These are phyloP conservation scores for Zoysia pacifica DNA, from an alignment of 176 grass and related monocot genomes.

Conservation along the genomic window DNA sequence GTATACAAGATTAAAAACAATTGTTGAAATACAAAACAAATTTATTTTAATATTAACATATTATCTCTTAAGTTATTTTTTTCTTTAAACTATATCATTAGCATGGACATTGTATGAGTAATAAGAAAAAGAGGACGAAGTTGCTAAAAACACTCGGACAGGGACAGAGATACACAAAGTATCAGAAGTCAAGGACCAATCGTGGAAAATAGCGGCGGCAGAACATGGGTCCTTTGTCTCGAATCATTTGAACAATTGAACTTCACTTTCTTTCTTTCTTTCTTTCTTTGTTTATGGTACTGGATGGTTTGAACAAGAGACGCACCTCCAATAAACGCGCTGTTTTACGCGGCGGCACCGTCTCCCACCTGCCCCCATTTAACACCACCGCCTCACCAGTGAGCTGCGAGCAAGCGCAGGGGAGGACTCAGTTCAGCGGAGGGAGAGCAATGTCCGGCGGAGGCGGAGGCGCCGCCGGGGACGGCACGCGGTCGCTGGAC, in stretches of 20 bases:
- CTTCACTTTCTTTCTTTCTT: background rate
- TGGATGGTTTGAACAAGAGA: conserved; percentile 26
- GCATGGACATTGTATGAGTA: too few relatives aligned
- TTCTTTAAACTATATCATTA: too few relatives aligned
- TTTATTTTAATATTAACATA: too few relatives aligned
- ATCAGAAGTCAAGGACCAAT: background rate
- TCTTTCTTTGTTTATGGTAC: background rate
- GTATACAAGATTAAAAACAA: too few relatives aligned
- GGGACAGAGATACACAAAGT: too few relatives aligned
- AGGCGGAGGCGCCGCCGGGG: background rate
- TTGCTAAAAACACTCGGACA: background rate
- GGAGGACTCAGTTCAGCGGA: background rate
- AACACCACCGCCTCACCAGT: background rate
- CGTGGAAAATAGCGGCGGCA: background rate
- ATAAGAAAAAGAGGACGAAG: too few relatives aligned
- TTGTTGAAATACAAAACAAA: too few relatives aligned
- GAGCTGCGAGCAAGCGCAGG: background rate
- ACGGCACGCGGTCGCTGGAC: conserved; percentile 58
- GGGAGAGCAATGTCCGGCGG: conserved; percentile 23
- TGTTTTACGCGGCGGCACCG: background rate
- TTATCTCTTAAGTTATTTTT: too few relatives aligned
- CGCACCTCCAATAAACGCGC: background rate
- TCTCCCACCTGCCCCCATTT: background rate
- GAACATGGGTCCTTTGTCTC: conserved; percentile 19
- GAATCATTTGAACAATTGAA: background rate